Percentiles rank a stretch among this genome's conserved stretches.
Evolutionary conservation across 2,329 filamentous ascomycete species (phyloP).

Genomic region (Botrytis fabae): DNA sequence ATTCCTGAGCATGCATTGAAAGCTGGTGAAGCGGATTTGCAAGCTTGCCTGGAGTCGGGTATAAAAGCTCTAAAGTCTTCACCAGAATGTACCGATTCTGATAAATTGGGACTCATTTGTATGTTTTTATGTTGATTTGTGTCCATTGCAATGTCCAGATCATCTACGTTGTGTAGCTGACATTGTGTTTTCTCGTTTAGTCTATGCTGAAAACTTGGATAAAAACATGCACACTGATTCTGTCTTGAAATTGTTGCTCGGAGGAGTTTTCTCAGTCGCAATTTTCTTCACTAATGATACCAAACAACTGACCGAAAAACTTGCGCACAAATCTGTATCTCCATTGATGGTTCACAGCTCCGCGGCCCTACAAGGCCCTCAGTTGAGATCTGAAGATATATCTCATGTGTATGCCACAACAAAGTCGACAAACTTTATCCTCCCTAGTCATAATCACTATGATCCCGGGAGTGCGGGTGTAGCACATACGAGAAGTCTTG

Average conservation of each 20-base stretch:
- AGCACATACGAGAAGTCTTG: conserved; percentile 63
- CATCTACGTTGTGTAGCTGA: background rate
- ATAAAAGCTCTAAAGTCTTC: conserved; percentile 20
- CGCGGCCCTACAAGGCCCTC: background rate
- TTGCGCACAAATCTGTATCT: background rate
- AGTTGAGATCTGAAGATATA: conserved; percentile 4
- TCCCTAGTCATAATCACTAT: conserved; percentile 31
- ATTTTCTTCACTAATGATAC: conserved; percentile 6
- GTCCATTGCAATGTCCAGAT: background rate
- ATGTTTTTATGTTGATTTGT: conserved; percentile 9
- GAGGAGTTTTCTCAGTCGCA: background rate
- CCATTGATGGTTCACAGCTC: conserved; percentile 19
- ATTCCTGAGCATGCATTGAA: background rate
- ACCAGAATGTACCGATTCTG: conserved; percentile 14
- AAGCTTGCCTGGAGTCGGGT: conserved; percentile 13
- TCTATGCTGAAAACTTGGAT: conserved; percentile 16
- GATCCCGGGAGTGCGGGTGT: conserved; percentile 53
- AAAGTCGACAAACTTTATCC: conserved; percentile 27
- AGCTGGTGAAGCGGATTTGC: background rate
- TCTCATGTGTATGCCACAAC: conserved; percentile 23
- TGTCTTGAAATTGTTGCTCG: background rate
- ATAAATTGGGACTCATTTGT: conserved; percentile 18
- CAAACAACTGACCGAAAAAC: background rate
- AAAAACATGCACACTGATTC: background rate
- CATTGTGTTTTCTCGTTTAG: conserved; percentile 9